Evolutionary conservation across 2,329 filamentous ascomycete species (phyloP).

Genomic region (Chrysoporthe austroafricana): DNA sequence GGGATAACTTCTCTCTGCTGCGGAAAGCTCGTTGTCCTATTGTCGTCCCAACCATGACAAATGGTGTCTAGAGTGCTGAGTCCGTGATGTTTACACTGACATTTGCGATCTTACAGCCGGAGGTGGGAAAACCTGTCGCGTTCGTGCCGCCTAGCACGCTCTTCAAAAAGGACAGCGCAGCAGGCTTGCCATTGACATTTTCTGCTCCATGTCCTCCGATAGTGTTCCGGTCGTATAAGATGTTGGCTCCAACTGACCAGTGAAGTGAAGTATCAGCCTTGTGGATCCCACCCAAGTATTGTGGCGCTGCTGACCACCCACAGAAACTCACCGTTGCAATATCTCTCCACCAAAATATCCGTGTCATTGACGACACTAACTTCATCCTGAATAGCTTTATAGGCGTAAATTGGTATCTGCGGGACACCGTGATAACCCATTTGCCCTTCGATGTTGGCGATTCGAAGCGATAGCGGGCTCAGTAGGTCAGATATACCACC

Average conservation of each 20-base stretch:
- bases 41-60: not conserved
- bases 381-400: slow-evolving; percentile 54
- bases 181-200: slow-evolving; percentile 15
- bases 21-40: not conserved
- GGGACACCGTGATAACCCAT: slow-evolving; percentile 44
- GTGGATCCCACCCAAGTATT: too few species aligned
- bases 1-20: not conserved
- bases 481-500: slow-evolving; percentile 32
- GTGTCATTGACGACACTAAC: slow-evolving; percentile 47
- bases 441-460: slow-evolving; percentile 38
- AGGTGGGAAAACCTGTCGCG: slow-evolving; percentile 12
- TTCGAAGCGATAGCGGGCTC: slow-evolving; percentile 30
- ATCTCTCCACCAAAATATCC: slow-evolving; percentile 46
- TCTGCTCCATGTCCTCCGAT: slow-evolving; percentile 46
- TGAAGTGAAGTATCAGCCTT: not conserved
- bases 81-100: slow-evolving; percentile 22
- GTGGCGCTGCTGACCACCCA: not conserved
- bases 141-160: slow-evolving; percentile 20
- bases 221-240: slow-evolving; percentile 50
- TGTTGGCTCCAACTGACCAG: slow-evolving; percentile 39
- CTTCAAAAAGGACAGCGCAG: slow-evolving; percentile 19
- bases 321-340: slow-evolving; percentile 39
- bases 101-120: slow-evolving; percentile 13
- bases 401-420: slow-evolving; percentile 52
- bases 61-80: not conserved